Evolutionary conservation across 768 basidiomycete species (phyloP).

Genomic region (Mycena venus): DNA sequence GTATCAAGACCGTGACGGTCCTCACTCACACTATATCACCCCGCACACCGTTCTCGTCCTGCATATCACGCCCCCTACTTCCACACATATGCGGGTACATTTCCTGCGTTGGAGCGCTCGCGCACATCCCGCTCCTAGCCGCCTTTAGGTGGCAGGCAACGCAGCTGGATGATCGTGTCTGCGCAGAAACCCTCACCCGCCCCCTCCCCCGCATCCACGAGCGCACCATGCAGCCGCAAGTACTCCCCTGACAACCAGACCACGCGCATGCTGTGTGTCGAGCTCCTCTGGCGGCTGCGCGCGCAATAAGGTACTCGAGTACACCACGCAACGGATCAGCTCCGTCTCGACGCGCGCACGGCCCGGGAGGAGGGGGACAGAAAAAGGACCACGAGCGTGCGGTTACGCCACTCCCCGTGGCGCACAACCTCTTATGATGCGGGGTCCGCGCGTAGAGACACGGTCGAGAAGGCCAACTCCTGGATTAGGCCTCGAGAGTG

Average conservation of each 20-base stretch:
- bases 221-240: slow-evolving; percentile 65
- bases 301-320: slow-evolving; percentile 73
- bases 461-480: slow-evolving; percentile 85
- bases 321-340: slow-evolving; percentile 74
- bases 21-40: too few relatives aligned
- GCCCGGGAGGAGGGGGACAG: slow-evolving; percentile 69
- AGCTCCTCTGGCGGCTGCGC: slow-evolving; percentile 61
- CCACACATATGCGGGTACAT: too few relatives aligned
- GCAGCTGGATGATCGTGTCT: slow-evolving; percentile 64
- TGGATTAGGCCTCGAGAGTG: slow-evolving; percentile 85
- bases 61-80: too few relatives aligned
- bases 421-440: slow-evolving; percentile 26
- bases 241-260: too few relatives aligned
- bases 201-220: slow-evolving; percentile 68
- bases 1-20: too few relatives aligned
- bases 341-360: slow-evolving; percentile 76
- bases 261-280: slow-evolving; percentile 43
- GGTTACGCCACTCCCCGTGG: slow-evolving; percentile 66
- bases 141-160: slow-evolving; percentile 41
- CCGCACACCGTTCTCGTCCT: too few relatives aligned
- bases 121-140: slow-evolving; percentile 47
- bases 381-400: slow-evolving; percentile 72
- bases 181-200: slow-evolving; percentile 67
- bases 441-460: slow-evolving; percentile 54
- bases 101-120: slow-evolving; percentile 66